Conservation (phyloP, 192 early-diverging fungal genomes). For the Coemansia sp. region DNA sequence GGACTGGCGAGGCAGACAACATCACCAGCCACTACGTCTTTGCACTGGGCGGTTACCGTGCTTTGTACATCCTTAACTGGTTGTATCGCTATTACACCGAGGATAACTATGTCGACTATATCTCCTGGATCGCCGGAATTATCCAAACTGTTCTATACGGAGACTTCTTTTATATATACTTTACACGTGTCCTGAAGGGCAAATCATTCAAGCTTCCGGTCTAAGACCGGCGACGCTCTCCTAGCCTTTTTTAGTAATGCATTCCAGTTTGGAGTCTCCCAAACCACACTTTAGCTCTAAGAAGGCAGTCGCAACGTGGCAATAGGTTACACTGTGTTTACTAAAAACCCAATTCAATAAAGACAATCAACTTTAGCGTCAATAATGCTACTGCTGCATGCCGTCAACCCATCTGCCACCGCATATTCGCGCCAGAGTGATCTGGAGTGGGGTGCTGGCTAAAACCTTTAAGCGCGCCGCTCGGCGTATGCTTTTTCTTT, state of each 20-base stretch:
- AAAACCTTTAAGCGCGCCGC: neutral
- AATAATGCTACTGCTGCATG: neutral
- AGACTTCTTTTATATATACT: constrained; percentile 99
- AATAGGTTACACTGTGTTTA: neutral
- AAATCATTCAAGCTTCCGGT: constrained; percentile 56
- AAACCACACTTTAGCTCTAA: neutral
- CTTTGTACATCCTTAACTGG: constrained; percentile 92
- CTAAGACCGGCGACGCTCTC: constrained; percentile 9
- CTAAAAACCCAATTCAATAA: neutral
- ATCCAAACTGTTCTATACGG: constrained; percentile 94
- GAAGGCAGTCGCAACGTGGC: neutral
- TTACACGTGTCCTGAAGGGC: constrained; percentile 59
- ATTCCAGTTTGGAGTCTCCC: neutral
- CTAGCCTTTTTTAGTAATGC: neutral
- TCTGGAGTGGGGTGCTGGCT: neutral
- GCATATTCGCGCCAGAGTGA: neutral
- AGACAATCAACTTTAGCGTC: neutral
- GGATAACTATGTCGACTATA: constrained; percentile 70
- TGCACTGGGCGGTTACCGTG: constrained; percentile 90
- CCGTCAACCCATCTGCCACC: neutral
- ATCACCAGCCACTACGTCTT: constrained; percentile 99
- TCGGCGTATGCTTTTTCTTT: neutral
- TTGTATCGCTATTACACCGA: constrained; percentile 84
- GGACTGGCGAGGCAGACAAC: constrained; percentile 98
- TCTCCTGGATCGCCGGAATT: constrained; percentile 85